Percentiles rank a stretch among this genome's conserved stretches.
Evolutionary conservation across 495 filamentous ascomycete genomes (phyloP).

Genomic region (Aspergillus sclerotiicarbonarius): DNA sequence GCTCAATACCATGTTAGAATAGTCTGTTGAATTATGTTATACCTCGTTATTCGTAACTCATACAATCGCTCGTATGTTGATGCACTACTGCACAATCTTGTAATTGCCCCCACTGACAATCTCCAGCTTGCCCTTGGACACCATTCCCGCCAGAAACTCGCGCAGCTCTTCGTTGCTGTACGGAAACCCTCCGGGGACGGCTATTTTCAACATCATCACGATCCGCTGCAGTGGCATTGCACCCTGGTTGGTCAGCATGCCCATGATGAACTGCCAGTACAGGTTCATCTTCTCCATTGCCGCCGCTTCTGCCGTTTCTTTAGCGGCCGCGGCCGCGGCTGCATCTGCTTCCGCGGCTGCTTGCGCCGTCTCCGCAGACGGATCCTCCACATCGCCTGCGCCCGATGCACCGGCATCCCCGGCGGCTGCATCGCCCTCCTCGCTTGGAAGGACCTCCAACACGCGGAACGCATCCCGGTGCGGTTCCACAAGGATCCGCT

Average conservation of each 20-base stretch:
- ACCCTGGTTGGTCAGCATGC: slow-evolving; percentile 91
- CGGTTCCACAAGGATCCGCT: slow-evolving; percentile 67
- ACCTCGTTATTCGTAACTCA: slow-evolving; percentile 11
- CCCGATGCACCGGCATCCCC: slow-evolving; percentile 10
- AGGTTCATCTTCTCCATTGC: slow-evolving; percentile 76
- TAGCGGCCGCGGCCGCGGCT: slow-evolving; percentile 45
- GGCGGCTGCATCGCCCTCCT: slow-evolving; percentile 39
- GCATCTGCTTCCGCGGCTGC: slow-evolving; percentile 51
- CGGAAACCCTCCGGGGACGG: slow-evolving; percentile 81
- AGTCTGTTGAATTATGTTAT: slow-evolving; percentile 1
- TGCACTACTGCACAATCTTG: slow-evolving; percentile 42
- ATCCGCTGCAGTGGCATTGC: slow-evolving; percentile 79
- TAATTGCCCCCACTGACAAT: slow-evolving; percentile 70
- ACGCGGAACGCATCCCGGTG: slow-evolving; percentile 57
- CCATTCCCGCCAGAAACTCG: slow-evolving; percentile 74
- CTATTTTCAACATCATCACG: slow-evolving; percentile 89
- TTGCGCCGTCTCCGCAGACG: slow-evolving; percentile 27
- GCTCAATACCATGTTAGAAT: slow-evolving; percentile 10
- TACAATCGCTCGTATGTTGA: background rate
- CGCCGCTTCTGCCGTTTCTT: slow-evolving; percentile 45
- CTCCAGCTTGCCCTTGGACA: slow-evolving; percentile 66
- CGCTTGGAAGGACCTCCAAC: slow-evolving; percentile 58
- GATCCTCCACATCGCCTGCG: slow-evolving; percentile 33
- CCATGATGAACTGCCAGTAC: slow-evolving; percentile 87
- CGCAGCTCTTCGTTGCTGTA: slow-evolving; percentile 74